Conservation (phyloP, 768 basidiomycete species). For the Amanita pseudoporphyria region DNA sequence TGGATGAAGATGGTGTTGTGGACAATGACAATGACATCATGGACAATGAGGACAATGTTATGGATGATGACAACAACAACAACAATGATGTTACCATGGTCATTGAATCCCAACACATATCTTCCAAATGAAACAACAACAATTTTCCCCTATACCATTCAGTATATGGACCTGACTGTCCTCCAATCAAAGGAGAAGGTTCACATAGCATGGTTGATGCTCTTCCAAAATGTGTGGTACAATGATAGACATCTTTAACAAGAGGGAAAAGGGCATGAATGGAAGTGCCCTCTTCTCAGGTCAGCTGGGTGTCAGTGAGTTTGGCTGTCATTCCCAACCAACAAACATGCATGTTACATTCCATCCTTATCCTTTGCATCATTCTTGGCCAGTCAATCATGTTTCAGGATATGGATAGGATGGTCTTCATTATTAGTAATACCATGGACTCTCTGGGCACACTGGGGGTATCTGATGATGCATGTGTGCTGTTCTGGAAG, state of each 20-base stretch:
- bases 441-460: not conserved
- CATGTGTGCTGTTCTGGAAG: too few relatives aligned
- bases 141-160: slow-evolving; percentile 9
- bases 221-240: slow-evolving; percentile 7
- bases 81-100: not conserved
- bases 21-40: not conserved
- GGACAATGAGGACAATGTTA: slow-evolving; percentile 1
- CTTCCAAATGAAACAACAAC: not conserved
- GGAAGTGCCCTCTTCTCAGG: slow-evolving; percentile 9
- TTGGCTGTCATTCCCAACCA: not conserved
- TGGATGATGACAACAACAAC: not conserved
- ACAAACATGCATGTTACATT: slow-evolving; percentile 10
- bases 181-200: slow-evolving; percentile 1
- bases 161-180: slow-evolving; percentile 11
- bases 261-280: not conserved
- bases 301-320: slow-evolving; percentile 11
- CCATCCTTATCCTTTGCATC: slow-evolving; percentile 9
- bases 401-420: slow-evolving; percentile 7
- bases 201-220: slow-evolving; percentile 9
- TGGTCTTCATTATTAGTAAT: slow-evolving; percentile 6
- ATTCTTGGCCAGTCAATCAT: slow-evolving; percentile 6
- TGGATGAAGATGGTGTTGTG: not conserved
- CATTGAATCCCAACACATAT: too few relatives aligned
- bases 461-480: not conserved
- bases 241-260: slow-evolving; percentile 7